A percentile compares a stretch with the other conserved stretches of the same genome.
phyloP scores from a whole-genome alignment of 2,329 filamentous ascomycete species.

The Tolypocladium amazonense region DNA sequence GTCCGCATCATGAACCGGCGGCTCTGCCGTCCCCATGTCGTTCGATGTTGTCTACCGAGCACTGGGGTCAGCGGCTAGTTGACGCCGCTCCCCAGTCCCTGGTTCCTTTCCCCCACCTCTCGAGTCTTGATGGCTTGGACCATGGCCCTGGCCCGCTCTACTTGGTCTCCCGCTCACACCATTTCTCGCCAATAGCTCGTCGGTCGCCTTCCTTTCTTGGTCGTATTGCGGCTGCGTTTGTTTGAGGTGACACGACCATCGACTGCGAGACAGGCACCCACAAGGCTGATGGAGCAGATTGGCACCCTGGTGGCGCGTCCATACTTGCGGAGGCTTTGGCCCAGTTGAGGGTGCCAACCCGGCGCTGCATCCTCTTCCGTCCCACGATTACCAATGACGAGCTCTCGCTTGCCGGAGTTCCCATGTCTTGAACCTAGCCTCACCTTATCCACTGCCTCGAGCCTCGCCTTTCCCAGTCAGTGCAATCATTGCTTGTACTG shows the following conservation, averaged over 20 bases:
- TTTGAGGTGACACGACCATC: background rate
- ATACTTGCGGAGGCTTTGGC: background rate
- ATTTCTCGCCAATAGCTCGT: background rate
- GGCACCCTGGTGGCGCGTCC: background rate
- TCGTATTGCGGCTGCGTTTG: background rate
- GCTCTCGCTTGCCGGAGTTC: background rate
- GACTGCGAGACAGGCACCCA: background rate
- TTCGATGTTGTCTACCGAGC: background rate
- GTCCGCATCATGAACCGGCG: background rate
- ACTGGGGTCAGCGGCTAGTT: background rate
- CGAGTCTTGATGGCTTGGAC: background rate
- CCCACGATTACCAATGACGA: background rate
- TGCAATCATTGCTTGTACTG: background rate
- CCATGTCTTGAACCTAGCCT: background rate
- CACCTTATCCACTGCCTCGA: background rate
- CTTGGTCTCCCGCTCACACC: background rate
- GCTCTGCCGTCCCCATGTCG: background rate
- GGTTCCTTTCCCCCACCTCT: background rate
- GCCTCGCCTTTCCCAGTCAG: background rate
- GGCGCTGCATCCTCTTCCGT: background rate
- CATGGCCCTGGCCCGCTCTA: background rate
- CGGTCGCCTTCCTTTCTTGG: background rate
- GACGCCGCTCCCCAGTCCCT: background rate
- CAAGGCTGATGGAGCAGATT: background rate
- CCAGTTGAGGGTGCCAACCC: background rate